A percentile compares a stretch with the other conserved stretches of the same genome.
phyloP scores from a whole-genome alignment of 352 stramenopile genomes.

The Plasmopara halstedii region DNA sequence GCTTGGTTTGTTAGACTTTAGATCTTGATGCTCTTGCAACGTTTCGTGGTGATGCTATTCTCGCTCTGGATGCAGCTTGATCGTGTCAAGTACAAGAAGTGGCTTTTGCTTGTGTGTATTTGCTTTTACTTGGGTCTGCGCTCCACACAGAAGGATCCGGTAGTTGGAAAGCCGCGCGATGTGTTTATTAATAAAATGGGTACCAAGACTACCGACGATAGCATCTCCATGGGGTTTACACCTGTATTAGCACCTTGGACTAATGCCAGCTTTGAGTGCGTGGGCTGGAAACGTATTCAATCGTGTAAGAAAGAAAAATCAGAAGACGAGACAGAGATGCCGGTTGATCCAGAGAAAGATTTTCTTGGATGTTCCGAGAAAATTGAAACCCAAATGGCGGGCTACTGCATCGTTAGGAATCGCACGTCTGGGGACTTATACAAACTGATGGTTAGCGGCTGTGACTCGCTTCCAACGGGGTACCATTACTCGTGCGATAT shows the following conservation, averaged over 20 bases:
- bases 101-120: constrained; percentile 41
- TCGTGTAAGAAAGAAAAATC: constrained; percentile 46
- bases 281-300: constrained; percentile 81
- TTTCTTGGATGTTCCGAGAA: constrained; percentile 64
- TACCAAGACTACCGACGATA: constrained; percentile 54
- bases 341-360: constrained; percentile 52
- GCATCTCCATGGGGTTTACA: constrained; percentile 49
- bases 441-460: constrained; percentile 76
- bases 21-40: constrained; percentile 56
- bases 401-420: constrained; percentile 81
- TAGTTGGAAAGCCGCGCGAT: constrained; percentile 52
- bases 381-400: constrained; percentile 63
- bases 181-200: constrained; percentile 73
- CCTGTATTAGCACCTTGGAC: constrained; percentile 56
- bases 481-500: constrained; percentile 75
- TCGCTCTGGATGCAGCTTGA: constrained; percentile 49
- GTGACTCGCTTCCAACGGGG: constrained; percentile 58
- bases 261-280: constrained; percentile 73
- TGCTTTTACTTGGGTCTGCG: constrained; percentile 50
- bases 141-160: constrained; percentile 41
- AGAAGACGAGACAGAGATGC: constrained; percentile 30
- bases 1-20: neutral
- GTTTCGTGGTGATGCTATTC: constrained; percentile 59
- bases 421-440: constrained; percentile 71
- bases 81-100: constrained; percentile 65